Percentiles rank a stretch among this genome's conserved stretches.
Evolutionary conservation across 2,329 filamentous ascomycete genomes (phyloP).

Genomic region (Phaeosphaeriaceae sp.): DNA sequence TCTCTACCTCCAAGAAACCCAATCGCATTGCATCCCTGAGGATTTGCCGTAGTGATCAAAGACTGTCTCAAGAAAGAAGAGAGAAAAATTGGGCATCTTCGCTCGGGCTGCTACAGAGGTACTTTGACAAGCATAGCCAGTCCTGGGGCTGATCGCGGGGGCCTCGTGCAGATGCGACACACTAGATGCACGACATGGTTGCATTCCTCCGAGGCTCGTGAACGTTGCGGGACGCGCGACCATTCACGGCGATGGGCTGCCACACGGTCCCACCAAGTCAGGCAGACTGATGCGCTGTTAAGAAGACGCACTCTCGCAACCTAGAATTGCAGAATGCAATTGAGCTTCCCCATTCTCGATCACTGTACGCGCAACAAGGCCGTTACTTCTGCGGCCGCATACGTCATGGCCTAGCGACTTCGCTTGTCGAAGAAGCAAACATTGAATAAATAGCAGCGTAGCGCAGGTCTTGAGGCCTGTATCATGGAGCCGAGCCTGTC

Average conservation of each 20-base stretch:
- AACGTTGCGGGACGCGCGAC: constrained; percentile 8
- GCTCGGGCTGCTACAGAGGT: too few species aligned
- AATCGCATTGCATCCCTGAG: too few species aligned
- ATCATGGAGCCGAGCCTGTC: constrained; percentile 41
- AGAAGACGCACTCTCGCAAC: constrained; percentile 3
- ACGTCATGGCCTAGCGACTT: constrained; percentile 21
- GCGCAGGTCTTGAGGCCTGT: constrained; percentile 10
- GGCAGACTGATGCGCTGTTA: constrained; percentile 19
- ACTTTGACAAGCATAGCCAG: too few species aligned
- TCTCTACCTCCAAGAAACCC: neutral
- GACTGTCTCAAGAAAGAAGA: too few species aligned
- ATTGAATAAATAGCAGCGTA: constrained; percentile 8
- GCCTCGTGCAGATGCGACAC: neutral
- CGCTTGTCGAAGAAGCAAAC: constrained; percentile 21
- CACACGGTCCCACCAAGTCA: constrained; percentile 21
- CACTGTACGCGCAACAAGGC: neutral
- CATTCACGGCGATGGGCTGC: constrained; percentile 15
- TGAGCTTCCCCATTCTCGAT: neutral
- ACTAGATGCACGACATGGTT: constrained; percentile 3
- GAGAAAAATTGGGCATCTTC: too few species aligned
- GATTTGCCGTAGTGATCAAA: too few species aligned
- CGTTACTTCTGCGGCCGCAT: neutral
- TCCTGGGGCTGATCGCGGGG: too few species aligned
- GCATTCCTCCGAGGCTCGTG: constrained; percentile 16
- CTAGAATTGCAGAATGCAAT: neutral